Evolutionary conservation across 805 yeast genomes (phyloP).

Genomic region (Yamadazyma sp.): DNA sequence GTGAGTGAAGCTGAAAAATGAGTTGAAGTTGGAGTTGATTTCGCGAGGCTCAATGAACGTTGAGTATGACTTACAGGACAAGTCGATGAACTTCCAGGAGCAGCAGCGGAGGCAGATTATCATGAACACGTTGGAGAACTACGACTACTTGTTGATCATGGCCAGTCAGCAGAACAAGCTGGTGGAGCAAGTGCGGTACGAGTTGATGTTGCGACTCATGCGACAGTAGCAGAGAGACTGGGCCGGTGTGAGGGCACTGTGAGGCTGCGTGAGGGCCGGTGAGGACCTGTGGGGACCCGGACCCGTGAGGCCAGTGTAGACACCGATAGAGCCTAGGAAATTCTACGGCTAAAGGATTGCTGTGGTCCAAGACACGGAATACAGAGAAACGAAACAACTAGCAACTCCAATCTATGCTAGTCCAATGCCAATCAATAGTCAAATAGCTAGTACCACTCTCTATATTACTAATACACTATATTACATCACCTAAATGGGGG

Average conservation of each 20-base stretch:
- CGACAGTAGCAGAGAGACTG: slow-evolving; percentile 3
- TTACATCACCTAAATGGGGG: slow-evolving; percentile 21
- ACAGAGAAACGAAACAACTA: no score
- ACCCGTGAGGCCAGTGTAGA: no score
- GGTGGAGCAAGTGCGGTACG: slow-evolving; percentile 44
- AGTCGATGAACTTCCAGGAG: slow-evolving; percentile 25
- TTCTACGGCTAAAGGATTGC: no score
- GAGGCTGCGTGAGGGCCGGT: no score
- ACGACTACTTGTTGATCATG: slow-evolving; percentile 17
- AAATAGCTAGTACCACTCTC: no score
- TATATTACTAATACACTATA: slow-evolving; percentile 5
- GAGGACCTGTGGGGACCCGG: no score
- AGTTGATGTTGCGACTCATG: slow-evolving; percentile 31
- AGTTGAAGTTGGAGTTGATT: background rate
- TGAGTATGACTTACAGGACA: slow-evolving; percentile 5
- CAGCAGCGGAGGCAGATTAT: slow-evolving; percentile 34
- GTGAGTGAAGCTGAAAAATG: no score
- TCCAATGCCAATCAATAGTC: no score
- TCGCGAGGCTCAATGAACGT: slow-evolving; percentile 5
- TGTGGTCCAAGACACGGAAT: no score
- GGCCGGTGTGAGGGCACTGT: no score
- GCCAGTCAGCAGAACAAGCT: slow-evolving; percentile 45
- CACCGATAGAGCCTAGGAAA: no score
- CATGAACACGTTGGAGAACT: slow-evolving; percentile 39
- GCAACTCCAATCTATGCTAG: no score